Conservation (phyloP, 2,329 filamentous ascomycete genomes). For the Orbilia ellipsospora region DNA sequence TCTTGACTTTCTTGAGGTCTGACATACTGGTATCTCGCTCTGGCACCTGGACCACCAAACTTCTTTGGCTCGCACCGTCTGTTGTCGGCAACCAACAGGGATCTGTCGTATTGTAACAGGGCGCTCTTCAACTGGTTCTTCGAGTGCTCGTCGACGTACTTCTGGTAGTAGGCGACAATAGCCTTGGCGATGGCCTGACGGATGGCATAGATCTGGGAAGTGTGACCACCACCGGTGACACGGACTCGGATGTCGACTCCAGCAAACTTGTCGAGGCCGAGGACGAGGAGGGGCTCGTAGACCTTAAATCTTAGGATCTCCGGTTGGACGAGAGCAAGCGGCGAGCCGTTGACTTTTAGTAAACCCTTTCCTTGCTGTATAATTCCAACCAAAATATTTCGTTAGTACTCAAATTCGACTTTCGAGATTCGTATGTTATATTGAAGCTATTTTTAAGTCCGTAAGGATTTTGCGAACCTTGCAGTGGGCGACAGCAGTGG, state of each 20-base stretch:
- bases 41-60: conserved; percentile 91
- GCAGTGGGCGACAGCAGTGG: conserved; percentile 90
- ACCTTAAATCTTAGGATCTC: conserved; percentile 99
- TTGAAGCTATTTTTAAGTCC: conserved; percentile 4
- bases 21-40: conserved; percentile 82
- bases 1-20: neutral
- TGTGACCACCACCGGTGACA: conserved; percentile 96
- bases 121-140: conserved; percentile 99
- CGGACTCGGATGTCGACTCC: conserved; percentile 97
- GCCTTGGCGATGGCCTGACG: conserved; percentile 99
- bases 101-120: conserved; percentile 94
- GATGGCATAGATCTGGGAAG: conserved; percentile 96
- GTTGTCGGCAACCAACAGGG: conserved; percentile 98
- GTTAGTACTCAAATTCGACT: conserved; percentile 20
- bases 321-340: conserved; percentile 91
- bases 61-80: conserved; percentile 99
- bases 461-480: conserved; percentile 71
- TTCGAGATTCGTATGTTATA: conserved; percentile 11
- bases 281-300: conserved; percentile 97
- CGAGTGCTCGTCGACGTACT: conserved; percentile 99
- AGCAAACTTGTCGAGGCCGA: conserved; percentile 97
- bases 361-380: conserved; percentile 81
- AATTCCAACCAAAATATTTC: conserved; percentile 39
- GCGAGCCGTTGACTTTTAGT: conserved; percentile 98
- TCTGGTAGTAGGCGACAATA: conserved; percentile 98